Evolutionary conservation across 768 basidiomycete genomes (phyloP).

Genomic region (Leccinum boreale): DNA sequence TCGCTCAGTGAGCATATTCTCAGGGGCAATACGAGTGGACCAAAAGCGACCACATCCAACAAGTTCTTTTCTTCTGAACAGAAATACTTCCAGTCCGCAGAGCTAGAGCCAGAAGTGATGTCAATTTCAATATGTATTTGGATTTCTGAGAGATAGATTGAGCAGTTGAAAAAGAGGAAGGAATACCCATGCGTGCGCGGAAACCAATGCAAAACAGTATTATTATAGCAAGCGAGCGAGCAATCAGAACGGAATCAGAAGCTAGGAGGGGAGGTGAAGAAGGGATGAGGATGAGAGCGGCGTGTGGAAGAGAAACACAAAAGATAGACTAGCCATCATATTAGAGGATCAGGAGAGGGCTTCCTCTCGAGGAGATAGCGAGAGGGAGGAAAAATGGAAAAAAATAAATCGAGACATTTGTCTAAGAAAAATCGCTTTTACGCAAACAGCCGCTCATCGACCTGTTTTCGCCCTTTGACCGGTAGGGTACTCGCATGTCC

Average conservation of each 20-base stretch:
- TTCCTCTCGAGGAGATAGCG: not conserved
- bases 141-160: not conserved
- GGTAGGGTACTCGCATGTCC: conserved; percentile 26
- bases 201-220: conserved; percentile 19
- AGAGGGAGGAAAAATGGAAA: not conserved
- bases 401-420: not conserved
- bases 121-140: not conserved
- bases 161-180: not conserved
- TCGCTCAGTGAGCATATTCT: not conserved
- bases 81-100: not conserved
- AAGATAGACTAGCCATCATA: conserved; percentile 11
- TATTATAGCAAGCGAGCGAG: conserved; percentile 14
- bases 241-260: not conserved
- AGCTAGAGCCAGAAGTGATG: not conserved
- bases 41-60: not conserved
- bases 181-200: not conserved
- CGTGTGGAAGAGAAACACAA: not conserved
- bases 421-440: conserved; percentile 14
- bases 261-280: not conserved
- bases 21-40: not conserved
- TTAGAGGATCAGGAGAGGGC: not conserved
- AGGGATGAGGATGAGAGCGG: not conserved
- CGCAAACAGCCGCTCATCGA: conserved; percentile 19
- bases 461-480: conserved; percentile 26
- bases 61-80: not conserved